Base-by-base conservation (phyloP, 1,284 basidiomycete species). In the Taiwanofungus camphoratus region DNA sequence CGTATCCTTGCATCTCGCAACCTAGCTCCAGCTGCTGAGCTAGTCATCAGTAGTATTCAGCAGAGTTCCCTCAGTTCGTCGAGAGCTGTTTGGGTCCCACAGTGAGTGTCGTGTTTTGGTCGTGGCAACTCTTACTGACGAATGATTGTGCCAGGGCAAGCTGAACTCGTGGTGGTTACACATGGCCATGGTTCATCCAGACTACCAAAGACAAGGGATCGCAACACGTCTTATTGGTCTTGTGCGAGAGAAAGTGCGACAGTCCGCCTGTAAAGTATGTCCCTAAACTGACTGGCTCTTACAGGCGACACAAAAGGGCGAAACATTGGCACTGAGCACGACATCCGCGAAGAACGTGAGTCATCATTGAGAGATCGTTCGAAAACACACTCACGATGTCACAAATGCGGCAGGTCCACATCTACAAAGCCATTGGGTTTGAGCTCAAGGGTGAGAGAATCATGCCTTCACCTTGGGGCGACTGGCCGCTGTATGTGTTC, bases 121-220 rank as follows among this genome's bases (percentile, higher is more conserved):
- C 13, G 23, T 22, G 8, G 27, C 5, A 11, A 24, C 20, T 38
- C 20, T 24, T 30, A 26, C n/a, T 30, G 22, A 27, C n/a, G 5
- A 7, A n/a, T n/a, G n/a, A n/a, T n/a, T n/a, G n/a, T n/a, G n/a
- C 6, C 27, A 56, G 51, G 47, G 46, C 6, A 50, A 51, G 34
- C 16, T 38, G 2, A 50, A 53, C 19, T 44, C 47, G 3, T 58
- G 54, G 56, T 58, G 52, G 48, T 41, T 58, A 0, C 51, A 54
- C 13, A 50, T 46, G 23, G 38, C 51, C 3, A 53, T 55, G 51
- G 50, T 53, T 0, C 46, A 46, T 3, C 39, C 16, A 5, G 49
- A 50, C 16, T 39, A 41, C 16, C 54, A 53, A 22, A 32, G 44
- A 3, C 48, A 50, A 27, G 53, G 56, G 1, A 54, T 58, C 16